Evolutionary conservation across 331 rosid genomes (phyloP).

Genomic region (Cydonia oblonga): DNA sequence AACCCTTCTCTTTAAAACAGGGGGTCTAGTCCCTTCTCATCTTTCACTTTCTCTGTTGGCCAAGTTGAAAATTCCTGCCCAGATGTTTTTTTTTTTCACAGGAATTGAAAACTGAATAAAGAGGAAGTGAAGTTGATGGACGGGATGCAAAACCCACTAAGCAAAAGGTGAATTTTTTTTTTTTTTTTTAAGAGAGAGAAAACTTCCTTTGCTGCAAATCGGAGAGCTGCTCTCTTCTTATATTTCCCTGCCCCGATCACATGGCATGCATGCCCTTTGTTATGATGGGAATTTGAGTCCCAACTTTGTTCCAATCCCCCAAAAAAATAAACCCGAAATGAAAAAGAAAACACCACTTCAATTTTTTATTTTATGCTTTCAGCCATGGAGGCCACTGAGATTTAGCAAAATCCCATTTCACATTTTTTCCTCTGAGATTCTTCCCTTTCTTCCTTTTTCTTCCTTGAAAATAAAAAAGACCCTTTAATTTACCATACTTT

Average conservation of each 20-base stretch:
- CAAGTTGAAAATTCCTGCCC: conserved; percentile 21
- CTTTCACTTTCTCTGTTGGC: conserved; percentile 16
- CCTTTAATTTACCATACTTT: background rate
- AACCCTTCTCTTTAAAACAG: conserved; percentile 2
- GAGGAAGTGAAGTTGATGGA: background rate
- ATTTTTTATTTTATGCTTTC: background rate
- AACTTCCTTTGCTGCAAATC: conserved; percentile 10
- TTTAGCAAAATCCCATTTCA: background rate
- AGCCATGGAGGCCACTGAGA: conserved; percentile 31
- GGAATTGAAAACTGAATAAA: background rate
- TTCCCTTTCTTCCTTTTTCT: background rate
- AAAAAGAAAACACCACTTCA: background rate
- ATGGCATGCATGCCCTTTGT: conserved; percentile 28
- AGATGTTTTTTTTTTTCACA: too few species aligned
- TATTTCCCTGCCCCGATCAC: conserved; percentile 23
- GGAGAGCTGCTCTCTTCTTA: conserved; percentile 12
- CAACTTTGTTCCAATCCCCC: background rate
- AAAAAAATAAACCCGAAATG: background rate
- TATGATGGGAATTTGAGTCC: conserved; percentile 19
- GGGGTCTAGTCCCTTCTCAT: conserved; percentile 13
- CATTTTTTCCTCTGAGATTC: background rate
- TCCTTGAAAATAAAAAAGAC: background rate
- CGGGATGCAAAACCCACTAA: conserved; percentile 10
- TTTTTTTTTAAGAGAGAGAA: background rate
- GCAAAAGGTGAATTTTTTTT: background rate